Conservation (phyloP, 768 basidiomycete genomes). For the Cantharellus anzutake region DNA sequence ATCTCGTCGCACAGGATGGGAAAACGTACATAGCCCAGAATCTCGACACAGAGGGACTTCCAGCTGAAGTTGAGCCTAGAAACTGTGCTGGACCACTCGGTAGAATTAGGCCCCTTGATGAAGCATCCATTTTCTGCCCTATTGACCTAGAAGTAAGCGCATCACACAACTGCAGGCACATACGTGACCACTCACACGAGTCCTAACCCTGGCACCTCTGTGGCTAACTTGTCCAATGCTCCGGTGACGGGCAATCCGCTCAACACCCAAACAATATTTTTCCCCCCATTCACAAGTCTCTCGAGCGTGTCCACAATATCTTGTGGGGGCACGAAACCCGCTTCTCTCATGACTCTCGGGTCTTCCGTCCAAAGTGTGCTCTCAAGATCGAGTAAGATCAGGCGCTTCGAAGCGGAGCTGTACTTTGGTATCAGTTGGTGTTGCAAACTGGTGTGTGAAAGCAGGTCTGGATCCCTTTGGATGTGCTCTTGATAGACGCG, state of each 20-base stretch:
- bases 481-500: constrained; percentile 55
- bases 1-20: neutral
- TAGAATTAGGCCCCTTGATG: constrained; percentile 34
- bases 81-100: constrained; percentile 66
- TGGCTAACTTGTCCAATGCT: constrained; percentile 42
- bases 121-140: constrained; percentile 83
- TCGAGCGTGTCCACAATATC: constrained; percentile 31
- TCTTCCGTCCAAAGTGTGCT: constrained; percentile 46
- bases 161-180: neutral
- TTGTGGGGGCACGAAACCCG: constrained; percentile 18
- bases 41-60: constrained; percentile 67
- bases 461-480: constrained; percentile 17
- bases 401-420: constrained; percentile 40
- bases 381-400: constrained; percentile 63
- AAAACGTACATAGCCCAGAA: constrained; percentile 55
- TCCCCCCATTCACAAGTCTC: constrained; percentile 37
- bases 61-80: constrained; percentile 59
- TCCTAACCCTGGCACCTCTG: constrained; percentile 44
- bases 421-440: constrained; percentile 31
- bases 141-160: neutral
- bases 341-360: constrained; percentile 1
- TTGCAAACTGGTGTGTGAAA: constrained; percentile 24
- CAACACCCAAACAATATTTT: constrained; percentile 67
- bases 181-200: constrained; percentile 36
- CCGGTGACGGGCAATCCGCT: constrained; percentile 52